Evolutionary conservation across 169 alveolate species (phyloP).

Genomic region (Sarcocystis neurona): DNA sequence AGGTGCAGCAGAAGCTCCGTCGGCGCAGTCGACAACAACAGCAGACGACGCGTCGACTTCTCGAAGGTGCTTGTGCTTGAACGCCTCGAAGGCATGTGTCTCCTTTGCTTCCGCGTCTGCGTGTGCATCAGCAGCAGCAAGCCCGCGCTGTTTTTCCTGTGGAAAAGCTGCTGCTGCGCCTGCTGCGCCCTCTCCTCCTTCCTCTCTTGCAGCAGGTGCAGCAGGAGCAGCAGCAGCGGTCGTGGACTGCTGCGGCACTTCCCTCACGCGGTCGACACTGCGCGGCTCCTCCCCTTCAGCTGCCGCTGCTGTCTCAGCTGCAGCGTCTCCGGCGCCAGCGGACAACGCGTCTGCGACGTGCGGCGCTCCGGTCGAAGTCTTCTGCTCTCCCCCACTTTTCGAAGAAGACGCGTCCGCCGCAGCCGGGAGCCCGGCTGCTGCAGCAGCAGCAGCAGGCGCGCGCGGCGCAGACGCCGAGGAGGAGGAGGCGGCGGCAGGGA

Average conservation of each 20-base stretch:
- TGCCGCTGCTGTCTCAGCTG: no score
- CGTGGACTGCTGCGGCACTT: neutral
- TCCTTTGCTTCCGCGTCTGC: neutral
- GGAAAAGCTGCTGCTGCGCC: neutral
- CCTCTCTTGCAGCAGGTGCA: neutral
- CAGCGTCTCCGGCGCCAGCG: neutral
- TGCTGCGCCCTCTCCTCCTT: neutral
- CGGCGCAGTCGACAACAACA: conserved; percentile 25
- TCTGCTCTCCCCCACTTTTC: neutral
- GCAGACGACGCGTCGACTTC: conserved; percentile 23
- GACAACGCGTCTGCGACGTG: neutral
- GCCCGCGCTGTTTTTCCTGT: neutral
- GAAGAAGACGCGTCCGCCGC: neutral
- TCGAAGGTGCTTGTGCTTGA: conserved; percentile 20
- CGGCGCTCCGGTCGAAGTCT: neutral
- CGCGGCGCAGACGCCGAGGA: no score
- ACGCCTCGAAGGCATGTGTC: conserved; percentile 15
- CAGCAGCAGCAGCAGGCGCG: no score
- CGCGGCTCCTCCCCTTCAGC: no score
- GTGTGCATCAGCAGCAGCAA: neutral
- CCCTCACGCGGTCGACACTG: neutral
- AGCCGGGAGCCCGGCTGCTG: neutral
- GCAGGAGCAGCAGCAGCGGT: neutral
- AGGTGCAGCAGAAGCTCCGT: conserved; percentile 9
- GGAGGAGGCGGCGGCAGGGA: no score